These are phyloP conservation scores for Apodospora peruviana DNA, from an alignment of 495 filamentous ascomycete species.

Conservation along the genomic window DNA sequence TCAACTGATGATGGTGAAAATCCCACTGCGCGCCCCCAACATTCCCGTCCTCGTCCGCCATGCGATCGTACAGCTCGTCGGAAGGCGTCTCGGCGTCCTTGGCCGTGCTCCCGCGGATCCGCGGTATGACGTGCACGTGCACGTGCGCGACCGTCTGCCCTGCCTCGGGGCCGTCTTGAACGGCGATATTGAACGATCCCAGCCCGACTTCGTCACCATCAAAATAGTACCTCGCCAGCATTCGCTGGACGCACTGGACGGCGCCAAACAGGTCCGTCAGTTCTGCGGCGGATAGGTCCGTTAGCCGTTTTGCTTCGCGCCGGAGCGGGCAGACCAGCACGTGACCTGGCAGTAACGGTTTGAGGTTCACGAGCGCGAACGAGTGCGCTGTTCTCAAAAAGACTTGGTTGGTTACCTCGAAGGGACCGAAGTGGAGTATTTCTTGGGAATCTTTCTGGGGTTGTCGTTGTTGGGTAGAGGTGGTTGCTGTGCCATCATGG, in stretches of 20 bases:
- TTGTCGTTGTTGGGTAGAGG: not conserved
- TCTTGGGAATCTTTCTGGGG: not conserved
- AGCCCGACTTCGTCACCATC: conserved; percentile 10
- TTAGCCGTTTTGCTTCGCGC: conserved; percentile 63
- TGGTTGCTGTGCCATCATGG: not conserved
- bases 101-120: conserved; percentile 41
- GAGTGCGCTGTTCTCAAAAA: conserved; percentile 76
- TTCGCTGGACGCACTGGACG: conserved; percentile 73
- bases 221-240: conserved; percentile 70
- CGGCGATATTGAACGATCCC: conserved; percentile 78
- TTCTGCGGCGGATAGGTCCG: conserved; percentile 68
- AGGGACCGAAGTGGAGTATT: conserved; percentile 59
- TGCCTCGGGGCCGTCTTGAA: conserved; percentile 85
- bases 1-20: not conserved
- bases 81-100: conserved; percentile 44
- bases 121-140: conserved; percentile 89
- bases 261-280: conserved; percentile 78
- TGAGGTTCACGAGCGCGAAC: conserved; percentile 89
- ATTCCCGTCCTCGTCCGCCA: conserved; percentile 84
- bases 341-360: conserved; percentile 90
- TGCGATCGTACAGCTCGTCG: conserved; percentile 67
- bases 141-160: conserved; percentile 89
- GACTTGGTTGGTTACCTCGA: conserved; percentile 63
- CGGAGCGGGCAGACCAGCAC: conserved; percentile 70
- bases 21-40: conserved; percentile 59